These are phyloP conservation scores for Phytophthora melonis DNA, from an alignment of 352 stramenopile species.

Conservation along the genomic window DNA sequence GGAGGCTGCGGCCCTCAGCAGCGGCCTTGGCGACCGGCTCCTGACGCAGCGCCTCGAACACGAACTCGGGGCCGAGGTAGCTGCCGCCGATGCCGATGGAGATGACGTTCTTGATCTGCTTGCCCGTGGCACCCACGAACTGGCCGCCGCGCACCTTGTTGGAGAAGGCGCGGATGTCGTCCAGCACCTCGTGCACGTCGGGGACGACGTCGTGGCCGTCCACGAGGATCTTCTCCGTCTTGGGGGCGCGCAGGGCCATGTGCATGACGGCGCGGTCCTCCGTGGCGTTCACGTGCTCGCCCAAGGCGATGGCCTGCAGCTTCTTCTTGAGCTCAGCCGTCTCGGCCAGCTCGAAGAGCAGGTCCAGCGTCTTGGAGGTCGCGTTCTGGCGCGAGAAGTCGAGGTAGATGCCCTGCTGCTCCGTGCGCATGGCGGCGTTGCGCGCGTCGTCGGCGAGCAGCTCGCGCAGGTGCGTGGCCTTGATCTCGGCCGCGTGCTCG, in stretches of 20 bases:
- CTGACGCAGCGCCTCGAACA: conserved; percentile 94
- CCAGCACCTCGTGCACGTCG: conserved; percentile 96
- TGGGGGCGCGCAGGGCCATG: conserved; percentile 94
- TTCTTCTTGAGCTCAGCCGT: conserved; percentile 87
- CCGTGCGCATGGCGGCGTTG: conserved; percentile 90
- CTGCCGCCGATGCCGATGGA: conserved; percentile 97
- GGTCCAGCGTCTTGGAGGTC: conserved; percentile 85
- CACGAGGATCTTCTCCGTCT: conserved; percentile 86
- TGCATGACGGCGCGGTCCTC: conserved; percentile 97
- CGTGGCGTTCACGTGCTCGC: conserved; percentile 96
- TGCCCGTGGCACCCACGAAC: conserved; percentile 93
- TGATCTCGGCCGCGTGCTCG: conserved; percentile 82
- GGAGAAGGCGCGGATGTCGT: conserved; percentile 95
- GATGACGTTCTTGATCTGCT: conserved; percentile 95
- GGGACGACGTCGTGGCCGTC: conserved; percentile 96
- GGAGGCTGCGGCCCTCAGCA: conserved; percentile 88
- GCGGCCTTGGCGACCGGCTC: conserved; percentile 88
- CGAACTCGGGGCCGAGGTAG: conserved; percentile 97
- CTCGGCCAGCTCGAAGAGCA: conserved; percentile 94
- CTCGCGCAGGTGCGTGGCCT: conserved; percentile 91
- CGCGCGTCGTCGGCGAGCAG: conserved; percentile 91
- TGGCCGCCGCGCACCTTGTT: conserved; percentile 90
- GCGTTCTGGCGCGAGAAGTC: conserved; percentile 96
- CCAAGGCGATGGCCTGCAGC: conserved; percentile 92
- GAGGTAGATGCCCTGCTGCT: conserved; percentile 94